These are phyloP conservation scores for Cercospora zeae-maydis DNA, from an alignment of 2,329 filamentous ascomycete genomes.

Conservation along the genomic window DNA sequence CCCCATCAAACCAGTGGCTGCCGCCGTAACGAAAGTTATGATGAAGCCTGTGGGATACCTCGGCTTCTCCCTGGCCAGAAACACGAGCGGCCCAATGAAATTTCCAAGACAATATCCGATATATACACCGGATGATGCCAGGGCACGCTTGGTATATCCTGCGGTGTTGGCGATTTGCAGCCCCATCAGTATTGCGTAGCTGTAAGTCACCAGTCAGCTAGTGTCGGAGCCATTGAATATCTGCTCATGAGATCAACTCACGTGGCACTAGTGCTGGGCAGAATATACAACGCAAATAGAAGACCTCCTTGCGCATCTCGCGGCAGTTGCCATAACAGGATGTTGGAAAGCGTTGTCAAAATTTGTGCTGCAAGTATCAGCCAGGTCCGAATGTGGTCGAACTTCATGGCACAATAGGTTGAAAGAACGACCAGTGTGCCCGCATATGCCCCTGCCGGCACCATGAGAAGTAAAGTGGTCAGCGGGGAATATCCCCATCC, in stretches of 20 bases:
- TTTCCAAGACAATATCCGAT: constrained; percentile 51
- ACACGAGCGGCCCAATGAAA: constrained; percentile 45
- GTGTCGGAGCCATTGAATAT: neutral
- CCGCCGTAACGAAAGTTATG: constrained; percentile 36
- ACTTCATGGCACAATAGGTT: constrained; percentile 9
- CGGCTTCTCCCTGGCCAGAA: constrained; percentile 42
- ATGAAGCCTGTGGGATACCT: constrained; percentile 42
- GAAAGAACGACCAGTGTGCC: constrained; percentile 16
- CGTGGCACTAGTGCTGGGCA: constrained; percentile 8
- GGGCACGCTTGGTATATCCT: constrained; percentile 38
- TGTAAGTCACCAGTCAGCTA: neutral
- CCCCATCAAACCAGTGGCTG: constrained; percentile 38
- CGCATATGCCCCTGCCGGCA: constrained; percentile 16
- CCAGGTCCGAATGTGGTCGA: constrained; percentile 14
- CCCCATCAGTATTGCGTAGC: constrained; percentile 14
- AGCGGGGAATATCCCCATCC: constrained; percentile 29
- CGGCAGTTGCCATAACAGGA: constrained; percentile 14
- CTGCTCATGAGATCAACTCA: neutral
- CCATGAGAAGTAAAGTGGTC: constrained; percentile 9
- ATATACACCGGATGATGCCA: constrained; percentile 49
- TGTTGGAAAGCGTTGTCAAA: constrained; percentile 10
- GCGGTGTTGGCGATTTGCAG: constrained; percentile 25
- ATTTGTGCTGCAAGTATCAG: constrained; percentile 14
- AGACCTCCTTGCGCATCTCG: constrained; percentile 8
- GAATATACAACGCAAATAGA: constrained; percentile 14